Base-by-base conservation (phyloP, 192 early-diverging fungal genomes). In the Gamsiella multidivaricata region DNA sequence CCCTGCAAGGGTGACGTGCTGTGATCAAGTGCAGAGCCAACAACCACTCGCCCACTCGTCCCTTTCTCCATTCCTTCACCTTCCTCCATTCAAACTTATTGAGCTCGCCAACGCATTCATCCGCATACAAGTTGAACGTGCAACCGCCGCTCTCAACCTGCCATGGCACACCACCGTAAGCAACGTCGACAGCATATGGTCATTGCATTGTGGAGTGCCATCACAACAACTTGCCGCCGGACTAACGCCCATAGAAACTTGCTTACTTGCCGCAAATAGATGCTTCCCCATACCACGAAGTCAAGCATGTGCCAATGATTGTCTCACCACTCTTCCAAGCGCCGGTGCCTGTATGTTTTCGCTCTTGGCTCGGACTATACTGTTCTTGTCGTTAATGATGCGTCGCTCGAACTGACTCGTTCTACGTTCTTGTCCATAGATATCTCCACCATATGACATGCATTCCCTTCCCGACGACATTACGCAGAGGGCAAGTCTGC, bases 231-330 rank as follows among this genome's bases (percentile, higher is more conserved):
- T 42, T 3, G 41, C 41, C 3, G 41, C n/a, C n/a, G n/a, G n/a
- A n/a, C n/a, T n/a, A n/a, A n/a, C n/a, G n/a, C n/a, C n/a, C n/a
- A n/a, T n/a, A n/a, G n/a, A n/a, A n/a, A n/a, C n/a, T n/a, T n/a
- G n/a, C 45, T 46, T n/a, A 46, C 10, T 18, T n/a, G 45, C 45
- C 5, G 10, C 5, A 1, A 26, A 45, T 69, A 78, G 74, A 78
- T 69, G 66, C 65, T 22, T 78, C 74, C 3, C 65, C 74, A 1
- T 78, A 78, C 53, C 65, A 78, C 46, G 74, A 69, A 69, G 74
- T 78, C 37, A 63, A 78, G 46, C 60, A 78, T 57, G 66, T 78
- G 20, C 60, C 28, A 4, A 78, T 78, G 74, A 78, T 78, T 69
- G 74, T 47, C 29, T 78, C 74, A 4, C 74, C 74, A 3, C 54